These are phyloP conservation scores for Dendrobium officinale DNA, from an alignment of 106 monocot genomes.

Conservation along the genomic window DNA sequence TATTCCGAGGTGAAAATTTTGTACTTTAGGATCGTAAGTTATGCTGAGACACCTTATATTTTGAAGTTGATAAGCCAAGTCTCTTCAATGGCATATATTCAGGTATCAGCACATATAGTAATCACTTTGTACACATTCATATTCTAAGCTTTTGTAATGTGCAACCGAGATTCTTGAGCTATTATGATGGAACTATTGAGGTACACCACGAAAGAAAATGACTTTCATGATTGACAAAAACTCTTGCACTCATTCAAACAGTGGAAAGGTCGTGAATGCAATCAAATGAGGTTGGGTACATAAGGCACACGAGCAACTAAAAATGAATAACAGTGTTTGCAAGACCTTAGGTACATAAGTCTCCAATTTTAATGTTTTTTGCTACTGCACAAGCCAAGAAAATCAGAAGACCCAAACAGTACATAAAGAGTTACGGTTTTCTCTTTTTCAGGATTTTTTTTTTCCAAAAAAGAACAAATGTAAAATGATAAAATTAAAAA, in stretches of 20 bases:
- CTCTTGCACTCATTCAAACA: background rate
- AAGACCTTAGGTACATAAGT: background rate
- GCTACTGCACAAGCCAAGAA: background rate
- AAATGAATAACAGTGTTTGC: background rate
- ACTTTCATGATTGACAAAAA: background rate
- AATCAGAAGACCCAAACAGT: background rate
- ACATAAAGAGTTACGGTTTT: background rate
- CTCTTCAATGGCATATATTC: no score
- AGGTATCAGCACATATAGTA: no score
- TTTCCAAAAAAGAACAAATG: background rate
- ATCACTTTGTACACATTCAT: no score
- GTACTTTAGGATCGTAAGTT: no score
- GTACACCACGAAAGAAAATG: background rate
- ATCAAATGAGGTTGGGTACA: no score
- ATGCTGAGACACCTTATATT: no score
- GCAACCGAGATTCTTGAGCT: background rate
- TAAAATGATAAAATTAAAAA: conserved; percentile 5
- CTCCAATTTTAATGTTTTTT: background rate
- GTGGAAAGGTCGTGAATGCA: no score
- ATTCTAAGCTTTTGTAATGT: no score
- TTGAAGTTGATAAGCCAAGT: no score
- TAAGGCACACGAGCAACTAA: background rate
- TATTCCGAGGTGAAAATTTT: no score
- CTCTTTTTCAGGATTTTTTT: background rate
- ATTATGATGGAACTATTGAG: background rate